Conservation (phyloP, 352 stramenopile species). For the Phytophthora sp. region DNA sequence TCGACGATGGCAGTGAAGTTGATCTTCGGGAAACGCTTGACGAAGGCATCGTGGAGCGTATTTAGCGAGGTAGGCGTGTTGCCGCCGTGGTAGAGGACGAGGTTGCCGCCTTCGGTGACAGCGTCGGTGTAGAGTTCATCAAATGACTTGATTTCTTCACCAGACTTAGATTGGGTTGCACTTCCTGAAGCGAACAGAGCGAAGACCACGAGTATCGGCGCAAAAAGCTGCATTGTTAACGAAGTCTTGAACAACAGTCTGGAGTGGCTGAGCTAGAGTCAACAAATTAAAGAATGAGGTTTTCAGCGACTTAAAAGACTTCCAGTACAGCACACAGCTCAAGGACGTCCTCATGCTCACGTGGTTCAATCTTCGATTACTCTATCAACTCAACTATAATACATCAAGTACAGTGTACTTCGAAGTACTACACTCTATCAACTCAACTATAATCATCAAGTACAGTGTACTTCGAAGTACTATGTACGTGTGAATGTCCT, state of each 20-base stretch:
- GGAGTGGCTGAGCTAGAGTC: slow-evolving; percentile 1
- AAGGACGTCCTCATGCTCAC: too few relatives aligned
- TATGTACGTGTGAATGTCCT: too few relatives aligned
- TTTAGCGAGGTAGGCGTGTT: slow-evolving; percentile 35
- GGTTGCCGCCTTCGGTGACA: slow-evolving; percentile 49
- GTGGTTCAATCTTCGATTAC: too few relatives aligned
- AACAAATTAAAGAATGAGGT: slow-evolving; percentile 15
- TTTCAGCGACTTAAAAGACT: too few relatives aligned
- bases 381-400: too few relatives aligned
- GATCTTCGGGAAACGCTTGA: slow-evolving; percentile 43
- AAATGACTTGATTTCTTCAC: slow-evolving; percentile 47
- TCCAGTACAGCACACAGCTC: too few relatives aligned
- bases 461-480: too few relatives aligned
- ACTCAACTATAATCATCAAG: too few relatives aligned
- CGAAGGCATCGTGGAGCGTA: slow-evolving; percentile 16
- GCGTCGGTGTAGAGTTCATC: slow-evolving; percentile 51
- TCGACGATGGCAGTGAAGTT: slow-evolving; percentile 55
- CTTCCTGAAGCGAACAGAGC: background rate
- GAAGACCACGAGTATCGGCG: background rate
- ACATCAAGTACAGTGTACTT: too few relatives aligned
- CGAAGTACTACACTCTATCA: too few relatives aligned
- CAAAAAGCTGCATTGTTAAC: slow-evolving; percentile 15
- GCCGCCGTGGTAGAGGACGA: slow-evolving; percentile 45
- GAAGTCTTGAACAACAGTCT: background rate
- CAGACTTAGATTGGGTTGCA: background rate